Conservation (phyloP, 1,284 basidiomycete genomes). For the Malassezia japonica region DNA sequence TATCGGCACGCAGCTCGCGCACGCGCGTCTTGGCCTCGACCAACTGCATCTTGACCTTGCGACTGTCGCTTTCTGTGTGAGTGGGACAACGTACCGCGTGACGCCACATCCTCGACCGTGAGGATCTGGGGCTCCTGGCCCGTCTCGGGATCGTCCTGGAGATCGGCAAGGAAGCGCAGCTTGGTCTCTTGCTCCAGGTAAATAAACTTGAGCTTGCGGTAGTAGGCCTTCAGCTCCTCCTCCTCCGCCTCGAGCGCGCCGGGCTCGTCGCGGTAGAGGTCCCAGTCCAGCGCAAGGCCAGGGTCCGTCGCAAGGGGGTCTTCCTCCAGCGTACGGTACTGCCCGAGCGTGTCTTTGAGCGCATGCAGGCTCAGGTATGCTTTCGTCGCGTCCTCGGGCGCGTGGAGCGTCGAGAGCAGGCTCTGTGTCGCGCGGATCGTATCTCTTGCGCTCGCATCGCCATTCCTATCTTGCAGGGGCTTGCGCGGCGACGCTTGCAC, state of each 20-base stretch:
- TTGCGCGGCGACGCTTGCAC: background rate
- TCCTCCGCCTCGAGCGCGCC: slow-evolving; percentile 33
- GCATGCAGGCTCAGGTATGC: background rate
- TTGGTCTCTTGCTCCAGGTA: slow-evolving; percentile 43
- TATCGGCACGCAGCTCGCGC: slow-evolving; percentile 24
- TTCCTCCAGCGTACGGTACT: too few species aligned
- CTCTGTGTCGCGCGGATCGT: background rate
- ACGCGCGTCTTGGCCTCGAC: slow-evolving; percentile 34
- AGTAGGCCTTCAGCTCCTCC: slow-evolving; percentile 29
- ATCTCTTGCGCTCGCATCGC: background rate
- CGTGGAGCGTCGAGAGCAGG: background rate
- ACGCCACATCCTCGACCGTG: slow-evolving; percentile 31
- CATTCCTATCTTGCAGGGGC: background rate
- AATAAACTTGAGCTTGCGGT: slow-evolving; percentile 43
- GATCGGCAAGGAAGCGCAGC: slow-evolving; percentile 37
- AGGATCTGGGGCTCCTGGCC: slow-evolving; percentile 38
- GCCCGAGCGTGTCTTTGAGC: slow-evolving; percentile 4
- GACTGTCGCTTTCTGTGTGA: slow-evolving; percentile 27
- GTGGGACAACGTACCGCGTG: slow-evolving; percentile 15
- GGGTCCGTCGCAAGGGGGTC: too few species aligned
- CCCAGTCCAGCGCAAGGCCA: slow-evolving; percentile 36
- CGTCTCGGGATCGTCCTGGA: slow-evolving; percentile 37
- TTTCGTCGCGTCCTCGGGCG: background rate
- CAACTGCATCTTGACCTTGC: slow-evolving; percentile 34
- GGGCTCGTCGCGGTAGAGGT: slow-evolving; percentile 33